phyloP scores from a whole-genome alignment of 2,329 filamentous ascomycete genomes.

The Exserohilum turcica region DNA sequence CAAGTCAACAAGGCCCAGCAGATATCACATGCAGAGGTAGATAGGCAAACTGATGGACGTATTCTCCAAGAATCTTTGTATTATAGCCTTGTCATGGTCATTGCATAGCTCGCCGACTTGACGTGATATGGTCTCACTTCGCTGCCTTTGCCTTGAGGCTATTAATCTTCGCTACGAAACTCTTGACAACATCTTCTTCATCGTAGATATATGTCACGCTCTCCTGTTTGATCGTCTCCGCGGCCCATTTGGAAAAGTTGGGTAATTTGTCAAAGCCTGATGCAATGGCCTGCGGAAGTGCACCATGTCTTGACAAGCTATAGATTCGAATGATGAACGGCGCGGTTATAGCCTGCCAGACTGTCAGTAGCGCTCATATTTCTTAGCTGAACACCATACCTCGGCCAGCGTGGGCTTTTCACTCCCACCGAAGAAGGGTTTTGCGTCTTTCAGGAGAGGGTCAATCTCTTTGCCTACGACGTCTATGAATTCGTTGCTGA shows the following conservation, averaged over 20 bases:
- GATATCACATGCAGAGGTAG: slow-evolving; percentile 10
- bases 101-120: background rate
- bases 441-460: slow-evolving; percentile 62
- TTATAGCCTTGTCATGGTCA: slow-evolving; percentile 2
- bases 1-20: background rate
- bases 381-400: slow-evolving; percentile 53
- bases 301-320: slow-evolving; percentile 57
- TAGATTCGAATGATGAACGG: slow-evolving; percentile 70
- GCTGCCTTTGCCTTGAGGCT: slow-evolving; percentile 32
- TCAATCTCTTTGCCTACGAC: slow-evolving; percentile 73
- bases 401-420: slow-evolving; percentile 72
- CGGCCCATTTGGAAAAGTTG: slow-evolving; percentile 70
- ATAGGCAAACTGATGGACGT: background rate
- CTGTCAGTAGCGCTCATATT: slow-evolving; percentile 6
- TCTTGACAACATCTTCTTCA: slow-evolving; percentile 31
- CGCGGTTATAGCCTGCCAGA: slow-evolving; percentile 62
- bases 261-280: slow-evolving; percentile 62
- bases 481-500: slow-evolving; percentile 59
- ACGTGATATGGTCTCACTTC: slow-evolving; percentile 14
- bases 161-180: slow-evolving; percentile 30
- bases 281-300: slow-evolving; percentile 59
- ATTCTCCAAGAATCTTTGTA: background rate
- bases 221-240: slow-evolving; percentile 63
- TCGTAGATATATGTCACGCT: slow-evolving; percentile 62
- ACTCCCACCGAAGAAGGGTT: slow-evolving; percentile 54